Conservation (phyloP, 2,329 filamentous ascomycete species). For the Emergomyces pasteurianus region DNA sequence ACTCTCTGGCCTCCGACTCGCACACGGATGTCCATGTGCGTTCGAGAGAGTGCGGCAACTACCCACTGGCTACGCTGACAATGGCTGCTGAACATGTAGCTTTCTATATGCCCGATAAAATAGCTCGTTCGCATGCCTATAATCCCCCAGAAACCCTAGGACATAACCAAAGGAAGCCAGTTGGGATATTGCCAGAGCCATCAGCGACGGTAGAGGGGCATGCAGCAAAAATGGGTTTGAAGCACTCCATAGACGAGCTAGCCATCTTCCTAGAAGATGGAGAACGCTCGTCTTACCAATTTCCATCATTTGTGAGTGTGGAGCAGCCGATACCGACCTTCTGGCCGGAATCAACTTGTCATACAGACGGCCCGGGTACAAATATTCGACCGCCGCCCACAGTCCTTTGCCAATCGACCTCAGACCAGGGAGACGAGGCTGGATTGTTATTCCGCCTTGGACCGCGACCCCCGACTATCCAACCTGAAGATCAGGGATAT, state of each 20-base stretch:
- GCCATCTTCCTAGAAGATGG: conserved; percentile 29
- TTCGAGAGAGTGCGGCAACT: conserved; percentile 16
- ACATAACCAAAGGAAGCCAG: not conserved
- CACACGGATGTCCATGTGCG: conserved; percentile 4
- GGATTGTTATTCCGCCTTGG: not conserved
- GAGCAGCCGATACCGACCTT: conserved; percentile 33
- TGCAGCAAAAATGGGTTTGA: conserved; percentile 10
- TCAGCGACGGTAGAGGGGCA: not conserved
- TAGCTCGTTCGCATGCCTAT: conserved; percentile 4
- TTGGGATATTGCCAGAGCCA: not conserved
- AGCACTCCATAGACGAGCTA: conserved; percentile 26
- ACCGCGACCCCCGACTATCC: not conserved
- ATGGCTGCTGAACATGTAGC: conserved; percentile 32
- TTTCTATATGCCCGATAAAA: conserved; percentile 16
- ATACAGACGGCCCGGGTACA: conserved; percentile 15
- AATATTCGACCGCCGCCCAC: not conserved
- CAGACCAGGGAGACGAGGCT: not conserved
- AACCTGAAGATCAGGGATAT: conserved; percentile 3
- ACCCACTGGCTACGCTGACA: conserved; percentile 28
- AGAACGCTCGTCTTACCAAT: conserved; percentile 27
- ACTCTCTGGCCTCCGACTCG: not conserved
- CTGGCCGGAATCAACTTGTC: conserved; percentile 27
- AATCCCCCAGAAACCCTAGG: not conserved
- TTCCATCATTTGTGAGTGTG: conserved; percentile 26
- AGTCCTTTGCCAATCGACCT: not conserved